Base-by-base conservation (phyloP, 164 flowering plant genomes). In the Tinospora cordifolia region DNA sequence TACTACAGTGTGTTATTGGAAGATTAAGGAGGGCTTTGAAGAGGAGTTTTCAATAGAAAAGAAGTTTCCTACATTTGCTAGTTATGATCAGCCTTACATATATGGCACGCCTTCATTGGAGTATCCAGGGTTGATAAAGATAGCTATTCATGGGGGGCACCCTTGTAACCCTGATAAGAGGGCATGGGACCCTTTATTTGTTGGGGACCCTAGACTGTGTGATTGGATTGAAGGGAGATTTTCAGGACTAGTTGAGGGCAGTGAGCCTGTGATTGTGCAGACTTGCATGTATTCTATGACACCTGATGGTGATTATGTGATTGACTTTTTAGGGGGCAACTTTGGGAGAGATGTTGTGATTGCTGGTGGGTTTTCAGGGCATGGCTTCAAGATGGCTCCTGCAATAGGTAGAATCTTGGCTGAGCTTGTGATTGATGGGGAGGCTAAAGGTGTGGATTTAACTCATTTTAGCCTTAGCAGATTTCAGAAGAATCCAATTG, bases 381-480 rank as follows among this genome's bases (percentile, higher is more conserved):
- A 95, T 66, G 99, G 99, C 75, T 95, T 95, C 82, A 95, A 95
- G 86, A 90, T 95, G 98, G 89, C 83, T 2, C 97, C 99, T 24
- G 79, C 77, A 46, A 80, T 92, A 34, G 99, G 96, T 63, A 77
- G 85, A 83, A 75, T 90, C 21, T 67, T 91, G 79, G 87, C 85
- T 1, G 98, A 92, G 34, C 66, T 95, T 25, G 90, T 71, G 65
- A 13, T 79, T 6, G 63, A 62, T 11, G 98, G 92, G 41, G 82
- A 82, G 65, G 86, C 85, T 9, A 19, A 78, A 39, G 91, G 83
- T 21, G 88, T 83, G 81, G 93, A 88, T 67, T 63, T 89, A 8
- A 74, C 71, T 73, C 68, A 84, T 64, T 95, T 95, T 38, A 84
- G 81, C 72, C 39, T 91, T 30, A 66, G 63, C 9, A 87, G 99